Evolutionary conservation across 2,329 filamentous ascomycete genomes (phyloP).

Genomic region (Penicillium sp.): DNA sequence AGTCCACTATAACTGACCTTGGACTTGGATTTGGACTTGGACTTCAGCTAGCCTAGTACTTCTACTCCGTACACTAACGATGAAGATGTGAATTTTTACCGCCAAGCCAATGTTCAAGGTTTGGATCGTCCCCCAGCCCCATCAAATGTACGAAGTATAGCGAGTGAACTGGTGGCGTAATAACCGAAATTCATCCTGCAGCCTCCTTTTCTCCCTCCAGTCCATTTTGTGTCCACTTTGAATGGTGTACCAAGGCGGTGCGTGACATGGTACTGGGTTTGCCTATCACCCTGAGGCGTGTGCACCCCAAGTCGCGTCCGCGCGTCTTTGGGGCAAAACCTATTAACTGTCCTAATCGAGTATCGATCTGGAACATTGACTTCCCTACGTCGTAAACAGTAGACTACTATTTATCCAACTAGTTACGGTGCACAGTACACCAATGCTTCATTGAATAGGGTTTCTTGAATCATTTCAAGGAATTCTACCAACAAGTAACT

Average conservation of each 20-base stretch:
- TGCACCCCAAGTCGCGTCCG: conserved; percentile 2
- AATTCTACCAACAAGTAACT: neutral
- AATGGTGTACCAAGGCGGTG: conserved; percentile 7
- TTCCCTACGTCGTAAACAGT: neutral
- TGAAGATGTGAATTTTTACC: neutral
- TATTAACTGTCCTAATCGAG: conserved; percentile 13
- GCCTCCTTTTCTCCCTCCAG: neutral
- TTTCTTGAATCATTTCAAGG: neutral
- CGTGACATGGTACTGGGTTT: conserved; percentile 20
- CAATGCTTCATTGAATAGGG: neutral
- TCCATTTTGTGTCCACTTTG: neutral
- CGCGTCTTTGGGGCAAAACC: neutral
- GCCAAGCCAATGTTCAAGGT: neutral
- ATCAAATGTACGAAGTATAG: neutral
- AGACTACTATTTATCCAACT: too few relatives aligned
- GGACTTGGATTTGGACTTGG: neutral
- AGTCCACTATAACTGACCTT: neutral
- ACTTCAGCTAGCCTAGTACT: too few relatives aligned
- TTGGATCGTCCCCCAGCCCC: neutral
- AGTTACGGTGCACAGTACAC: too few relatives aligned
- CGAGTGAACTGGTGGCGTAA: conserved; percentile 15
- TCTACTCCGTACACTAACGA: neutral
- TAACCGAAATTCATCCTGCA: conserved; percentile 8
- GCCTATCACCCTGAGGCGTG: conserved; percentile 11
- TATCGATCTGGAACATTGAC: neutral